Percentiles rank a stretch among this genome's conserved stretches.
Conservation (phyloP, 495 filamentous ascomycete species). For the Aspergillus hancockii region DNA sequence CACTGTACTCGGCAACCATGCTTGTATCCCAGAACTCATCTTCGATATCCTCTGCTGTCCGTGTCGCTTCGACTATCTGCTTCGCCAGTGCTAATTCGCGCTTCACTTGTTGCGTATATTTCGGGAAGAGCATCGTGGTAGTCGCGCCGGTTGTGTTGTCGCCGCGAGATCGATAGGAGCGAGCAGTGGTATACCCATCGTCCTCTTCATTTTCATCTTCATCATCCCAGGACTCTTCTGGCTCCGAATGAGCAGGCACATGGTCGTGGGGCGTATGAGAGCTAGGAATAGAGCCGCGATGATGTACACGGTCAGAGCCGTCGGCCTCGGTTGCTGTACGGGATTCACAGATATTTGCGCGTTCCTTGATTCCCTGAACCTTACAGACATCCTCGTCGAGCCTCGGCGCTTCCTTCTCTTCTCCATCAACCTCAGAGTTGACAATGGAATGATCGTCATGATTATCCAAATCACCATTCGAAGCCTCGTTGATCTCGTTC, state of each 20-base stretch:
- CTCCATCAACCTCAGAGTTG: slow-evolving; percentile 17
- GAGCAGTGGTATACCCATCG: slow-evolving; percentile 75
- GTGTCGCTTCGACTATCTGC: slow-evolving; percentile 61
- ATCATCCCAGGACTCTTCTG: slow-evolving; percentile 76
- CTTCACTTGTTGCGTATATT: slow-evolving; percentile 58
- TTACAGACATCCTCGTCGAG: slow-evolving; percentile 32
- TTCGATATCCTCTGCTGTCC: slow-evolving; percentile 65
- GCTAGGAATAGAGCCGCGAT: slow-evolving; percentile 13
- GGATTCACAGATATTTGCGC: slow-evolving; percentile 17
- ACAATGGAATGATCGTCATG: slow-evolving; percentile 17
- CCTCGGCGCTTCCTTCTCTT: slow-evolving; percentile 18
- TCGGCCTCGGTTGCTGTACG: slow-evolving; percentile 17
- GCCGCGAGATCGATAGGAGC: slow-evolving; percentile 69
- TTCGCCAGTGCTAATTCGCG: slow-evolving; percentile 72
- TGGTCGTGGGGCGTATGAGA: slow-evolving; percentile 22
- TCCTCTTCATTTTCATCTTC: slow-evolving; percentile 81
- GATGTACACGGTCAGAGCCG: slow-evolving; percentile 6
- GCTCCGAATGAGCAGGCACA: slow-evolving; percentile 46
- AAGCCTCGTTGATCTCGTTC: slow-evolving; percentile 1
- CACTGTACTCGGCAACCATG: slow-evolving; percentile 96
- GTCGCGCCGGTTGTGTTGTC: slow-evolving; percentile 80
- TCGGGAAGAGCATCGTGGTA: slow-evolving; percentile 72
- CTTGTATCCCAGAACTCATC: slow-evolving; percentile 93
- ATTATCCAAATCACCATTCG: slow-evolving; percentile 19
- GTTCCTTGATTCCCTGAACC: slow-evolving; percentile 21